These are phyloP conservation scores for Paramecium primaurelia DNA, from an alignment of 73 alveolate species.

Conservation along the genomic window DNA sequence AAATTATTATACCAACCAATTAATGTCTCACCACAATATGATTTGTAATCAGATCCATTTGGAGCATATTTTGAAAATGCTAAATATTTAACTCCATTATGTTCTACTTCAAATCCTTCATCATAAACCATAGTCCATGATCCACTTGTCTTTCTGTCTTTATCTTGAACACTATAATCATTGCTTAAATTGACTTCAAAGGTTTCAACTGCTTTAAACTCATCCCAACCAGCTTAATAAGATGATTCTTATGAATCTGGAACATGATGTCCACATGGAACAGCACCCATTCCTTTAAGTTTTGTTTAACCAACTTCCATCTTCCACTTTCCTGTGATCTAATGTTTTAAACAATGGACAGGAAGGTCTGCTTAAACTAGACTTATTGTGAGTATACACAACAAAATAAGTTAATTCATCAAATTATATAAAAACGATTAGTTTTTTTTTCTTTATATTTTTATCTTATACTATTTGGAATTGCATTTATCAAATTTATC, in stretches of 20 bases:
- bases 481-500: background rate
- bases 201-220: background rate
- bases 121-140: conserved; percentile 63
- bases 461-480: background rate
- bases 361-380: conserved; percentile 37
- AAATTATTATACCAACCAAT: conserved; percentile 60
- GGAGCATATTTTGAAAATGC: conserved; percentile 55
- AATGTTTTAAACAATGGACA: conserved; percentile 38
- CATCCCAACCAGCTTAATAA: conserved; percentile 34
- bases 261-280: conserved; percentile 39
- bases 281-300: background rate
- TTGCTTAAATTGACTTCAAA: background rate
- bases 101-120: conserved; percentile 60
- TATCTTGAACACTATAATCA: conserved; percentile 34
- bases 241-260: conserved; percentile 2
- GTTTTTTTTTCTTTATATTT: background rate
- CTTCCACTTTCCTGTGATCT: conserved; percentile 16
- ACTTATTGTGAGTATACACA: background rate
- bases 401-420: background rate
- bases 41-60: conserved; percentile 28
- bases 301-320: background rate
- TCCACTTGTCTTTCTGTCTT: conserved; percentile 12
- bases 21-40: conserved; percentile 49
- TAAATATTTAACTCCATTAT: conserved; percentile 46
- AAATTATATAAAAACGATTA: background rate